Conservation (phyloP, 768 basidiomycete species). For the Phylloporus rhodoxanthus region DNA sequence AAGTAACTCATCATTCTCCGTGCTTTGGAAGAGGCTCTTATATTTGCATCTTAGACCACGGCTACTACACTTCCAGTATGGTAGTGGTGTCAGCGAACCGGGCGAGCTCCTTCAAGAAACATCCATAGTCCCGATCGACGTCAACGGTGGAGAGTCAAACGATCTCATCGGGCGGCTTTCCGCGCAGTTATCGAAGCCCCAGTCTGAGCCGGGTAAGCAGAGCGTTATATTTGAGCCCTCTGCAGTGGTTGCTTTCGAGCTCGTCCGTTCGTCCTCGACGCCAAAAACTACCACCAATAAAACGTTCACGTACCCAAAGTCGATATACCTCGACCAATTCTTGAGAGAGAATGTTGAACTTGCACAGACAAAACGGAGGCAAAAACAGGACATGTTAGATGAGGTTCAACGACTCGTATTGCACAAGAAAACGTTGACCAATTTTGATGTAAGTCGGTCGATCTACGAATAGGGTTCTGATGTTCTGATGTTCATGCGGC, state of each 20-base stretch:
- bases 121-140: constrained; percentile 48
- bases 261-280: constrained; percentile 28
- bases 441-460: constrained; percentile 46
- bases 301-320: constrained; percentile 55
- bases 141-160: constrained; percentile 40
- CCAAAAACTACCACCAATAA: constrained; percentile 12
- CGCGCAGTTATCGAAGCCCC: constrained; percentile 29
- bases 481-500: background rate
- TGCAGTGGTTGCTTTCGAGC: constrained; percentile 56
- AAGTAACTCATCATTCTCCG: constrained; percentile 16
- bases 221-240: constrained; percentile 60
- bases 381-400: constrained; percentile 37
- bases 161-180: constrained; percentile 52
- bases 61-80: constrained; percentile 55
- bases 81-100: constrained; percentile 35
- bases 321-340: constrained; percentile 70
- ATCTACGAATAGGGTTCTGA: background rate
- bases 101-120: constrained; percentile 32
- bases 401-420: constrained; percentile 44
- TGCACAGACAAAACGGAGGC: constrained; percentile 31
- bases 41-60: constrained; percentile 22
- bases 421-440: constrained; percentile 44
- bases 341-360: constrained; percentile 49
- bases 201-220: constrained; percentile 32
- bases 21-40: constrained; percentile 3